A percentile compares a stretch with the other conserved stretches of the same genome.
phyloP scores from a whole-genome alignment of 1,139 yeast species.

The Protomyces macrosporus region DNA sequence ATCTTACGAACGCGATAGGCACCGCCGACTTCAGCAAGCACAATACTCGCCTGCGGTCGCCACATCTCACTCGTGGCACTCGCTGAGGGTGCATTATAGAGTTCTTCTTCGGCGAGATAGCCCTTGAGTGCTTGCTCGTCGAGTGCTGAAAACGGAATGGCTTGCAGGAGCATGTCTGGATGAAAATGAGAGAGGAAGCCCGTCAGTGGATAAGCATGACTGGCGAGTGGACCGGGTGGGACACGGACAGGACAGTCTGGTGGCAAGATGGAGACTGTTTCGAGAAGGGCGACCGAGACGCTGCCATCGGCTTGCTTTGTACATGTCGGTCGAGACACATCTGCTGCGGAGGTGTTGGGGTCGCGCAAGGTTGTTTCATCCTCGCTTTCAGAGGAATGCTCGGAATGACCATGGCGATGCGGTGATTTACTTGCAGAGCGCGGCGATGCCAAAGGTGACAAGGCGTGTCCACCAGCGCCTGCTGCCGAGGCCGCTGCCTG shows the following conservation, averaged over 20 bases:
- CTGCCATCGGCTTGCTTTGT: conserved; percentile 2
- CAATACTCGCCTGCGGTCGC: conserved; percentile 8
- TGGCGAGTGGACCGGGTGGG: neutral
- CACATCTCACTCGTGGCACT: neutral
- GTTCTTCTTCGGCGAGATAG: conserved; percentile 9
- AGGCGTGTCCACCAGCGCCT: neutral
- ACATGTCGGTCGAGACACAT: neutral
- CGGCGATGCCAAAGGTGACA: neutral
- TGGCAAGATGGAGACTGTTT: conserved; percentile 2
- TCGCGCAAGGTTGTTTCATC: neutral
- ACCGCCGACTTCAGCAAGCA: conserved; percentile 12
- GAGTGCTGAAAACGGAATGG: conserved; percentile 3
- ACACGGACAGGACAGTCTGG: neutral
- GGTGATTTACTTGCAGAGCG: neutral
- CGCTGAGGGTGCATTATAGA: neutral
- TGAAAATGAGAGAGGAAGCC: conserved; percentile 20
- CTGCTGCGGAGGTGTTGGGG: neutral
- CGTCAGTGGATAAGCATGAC: conserved; percentile 8
- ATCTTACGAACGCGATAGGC: conserved; percentile 19
- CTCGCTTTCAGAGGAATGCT: neutral
- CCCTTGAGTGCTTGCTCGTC: conserved; percentile 4
- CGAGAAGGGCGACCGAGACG: conserved; percentile 9
- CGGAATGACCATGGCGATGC: neutral
- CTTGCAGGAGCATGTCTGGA: conserved; percentile 23
- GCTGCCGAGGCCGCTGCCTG: neutral